phyloP scores from a whole-genome alignment of 108 stramenopile species.

The Tribonema minus region DNA sequence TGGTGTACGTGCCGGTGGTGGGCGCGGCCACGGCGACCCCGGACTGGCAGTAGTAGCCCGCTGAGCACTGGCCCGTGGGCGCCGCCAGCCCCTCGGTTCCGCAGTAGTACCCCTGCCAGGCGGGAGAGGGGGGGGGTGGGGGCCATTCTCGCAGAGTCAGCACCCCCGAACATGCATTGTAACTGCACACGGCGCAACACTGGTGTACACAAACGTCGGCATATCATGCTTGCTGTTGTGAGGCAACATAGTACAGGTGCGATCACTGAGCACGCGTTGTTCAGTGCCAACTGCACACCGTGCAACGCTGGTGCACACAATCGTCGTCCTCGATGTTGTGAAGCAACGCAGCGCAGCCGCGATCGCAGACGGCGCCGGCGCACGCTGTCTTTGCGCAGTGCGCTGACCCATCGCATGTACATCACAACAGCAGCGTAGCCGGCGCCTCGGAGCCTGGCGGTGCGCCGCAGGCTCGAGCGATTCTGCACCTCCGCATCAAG shows the following conservation, averaged over 20 bases:
- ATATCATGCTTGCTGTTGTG: not conserved
- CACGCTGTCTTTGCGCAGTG: too few relatives aligned
- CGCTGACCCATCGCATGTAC: too few relatives aligned
- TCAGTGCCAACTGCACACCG: too few relatives aligned
- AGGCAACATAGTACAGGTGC: not conserved
- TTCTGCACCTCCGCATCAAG: too few relatives aligned
- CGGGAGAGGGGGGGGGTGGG: not conserved
- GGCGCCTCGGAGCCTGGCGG: too few relatives aligned
- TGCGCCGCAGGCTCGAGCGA: too few relatives aligned
- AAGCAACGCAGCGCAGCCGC: too few relatives aligned
- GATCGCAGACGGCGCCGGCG: too few relatives aligned
- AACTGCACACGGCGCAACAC: not conserved
- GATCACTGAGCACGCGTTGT: too few relatives aligned
- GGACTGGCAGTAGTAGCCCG: conserved; percentile 46
- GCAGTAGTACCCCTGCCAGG: conserved; percentile 42
- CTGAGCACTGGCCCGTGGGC: conserved; percentile 41
- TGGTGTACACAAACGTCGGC: not conserved
- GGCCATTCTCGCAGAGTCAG: not conserved
- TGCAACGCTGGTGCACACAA: too few relatives aligned
- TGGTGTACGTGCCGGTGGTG: conserved; percentile 38
- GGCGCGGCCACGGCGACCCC: conserved; percentile 12
- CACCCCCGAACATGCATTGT: not conserved
- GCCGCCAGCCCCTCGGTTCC: not conserved
- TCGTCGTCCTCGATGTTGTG: too few relatives aligned
- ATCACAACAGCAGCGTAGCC: too few relatives aligned